Evolutionary conservation across 225 moss, liverwort and hornwort species (phyloP), one percentile per base, ranked within the genome.

Genomic region (Asterella californica): DNA sequence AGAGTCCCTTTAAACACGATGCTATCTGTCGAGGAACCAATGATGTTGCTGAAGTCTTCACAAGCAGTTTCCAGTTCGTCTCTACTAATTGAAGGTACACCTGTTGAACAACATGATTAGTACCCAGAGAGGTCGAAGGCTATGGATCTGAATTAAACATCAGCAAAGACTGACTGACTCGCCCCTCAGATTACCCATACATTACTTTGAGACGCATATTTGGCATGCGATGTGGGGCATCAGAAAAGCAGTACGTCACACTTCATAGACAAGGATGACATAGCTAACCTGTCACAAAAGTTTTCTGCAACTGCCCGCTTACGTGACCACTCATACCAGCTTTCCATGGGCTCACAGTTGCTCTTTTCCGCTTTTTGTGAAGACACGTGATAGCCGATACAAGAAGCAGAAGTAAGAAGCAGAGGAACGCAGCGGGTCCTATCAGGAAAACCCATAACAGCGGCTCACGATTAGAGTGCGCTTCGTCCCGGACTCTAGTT

Each of bases 21-120:
- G 48, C 94, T 88, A 18, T 94, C 92, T 2, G 88, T 75, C 7
- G 94, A 92, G 6, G 90, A 85, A 2, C 94, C 94, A 37, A 94
- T 94, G 24, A 94, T 88, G 60, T 94, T 94, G 76, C 92, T 94
- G 63, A 94, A 94, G 82, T 94, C 94, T 85, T 94, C 94, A 78
- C 94, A 94, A 0, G 94, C 88, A 9, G 83, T 83, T 74, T 94
- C 91, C 63, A 94, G 73, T 76, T 94, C 94, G 57, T 75, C 74
- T 22, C 92, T 83, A 24, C 83, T 86, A 52, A 92, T 76, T 34
- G 85, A 78, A 17, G 92, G 92, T 14, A 91, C 91, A 19, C 86
- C 89, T 86, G 80, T 66, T 45, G 10, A 38, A 6, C 21, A 62
- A 27, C 34, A 27, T 19, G 8, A 36, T 14, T 27, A 36, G 67